Evolutionary conservation across 148 eudicot genomes (phyloP).

Genomic region (Camellia japonica): DNA sequence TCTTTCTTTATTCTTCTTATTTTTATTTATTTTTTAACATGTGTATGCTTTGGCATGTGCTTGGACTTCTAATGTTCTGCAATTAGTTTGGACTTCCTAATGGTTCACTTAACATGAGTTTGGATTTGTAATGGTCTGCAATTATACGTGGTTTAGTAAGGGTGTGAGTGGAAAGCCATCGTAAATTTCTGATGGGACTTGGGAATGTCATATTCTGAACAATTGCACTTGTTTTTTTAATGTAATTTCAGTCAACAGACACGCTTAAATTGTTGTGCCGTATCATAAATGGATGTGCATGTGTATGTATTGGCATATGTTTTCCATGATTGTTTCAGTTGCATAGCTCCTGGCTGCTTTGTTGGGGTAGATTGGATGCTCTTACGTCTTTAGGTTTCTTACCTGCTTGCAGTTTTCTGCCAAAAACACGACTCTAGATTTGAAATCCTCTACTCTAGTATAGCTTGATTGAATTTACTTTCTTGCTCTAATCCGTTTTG

Average conservation of each 20-base stretch:
- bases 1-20: too few relatives aligned
- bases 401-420: not conserved
- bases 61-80: too few relatives aligned
- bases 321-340: not conserved
- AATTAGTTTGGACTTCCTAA: too few relatives aligned
- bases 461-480: not conserved
- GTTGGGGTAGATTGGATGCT: not conserved
- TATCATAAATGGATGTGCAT: not conserved
- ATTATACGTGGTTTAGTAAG: too few relatives aligned
- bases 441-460: not conserved
- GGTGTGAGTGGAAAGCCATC: too few relatives aligned
- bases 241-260: not conserved
- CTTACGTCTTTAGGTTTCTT: not conserved
- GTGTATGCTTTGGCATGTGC: too few relatives aligned
- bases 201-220: not conserved
- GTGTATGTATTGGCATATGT: not conserved
- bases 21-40: too few relatives aligned
- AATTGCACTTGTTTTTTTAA: not conserved
- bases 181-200: too few relatives aligned
- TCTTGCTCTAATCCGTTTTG: constrained; percentile 2
- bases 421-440: not conserved
- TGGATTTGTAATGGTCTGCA: not conserved
- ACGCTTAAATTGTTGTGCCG: not conserved
- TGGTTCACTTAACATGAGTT: not conserved
- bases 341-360: not conserved